Evolutionary conservation across 2,329 filamentous ascomycete genomes (phyloP).

Genomic region (Hypoxylon sp.): DNA sequence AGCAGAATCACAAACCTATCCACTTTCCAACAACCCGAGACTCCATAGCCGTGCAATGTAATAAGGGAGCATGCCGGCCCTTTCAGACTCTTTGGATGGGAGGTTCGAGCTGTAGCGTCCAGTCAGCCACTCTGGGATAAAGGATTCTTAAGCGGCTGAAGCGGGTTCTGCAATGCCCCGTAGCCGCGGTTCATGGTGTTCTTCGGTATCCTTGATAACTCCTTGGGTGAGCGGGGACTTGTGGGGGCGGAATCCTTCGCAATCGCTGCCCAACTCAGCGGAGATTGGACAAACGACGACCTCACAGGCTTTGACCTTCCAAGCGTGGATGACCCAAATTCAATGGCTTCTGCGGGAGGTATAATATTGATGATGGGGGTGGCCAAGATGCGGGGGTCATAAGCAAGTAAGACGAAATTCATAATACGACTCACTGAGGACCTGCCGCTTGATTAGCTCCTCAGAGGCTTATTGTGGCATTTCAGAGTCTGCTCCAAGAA

Average conservation of each 20-base stretch:
- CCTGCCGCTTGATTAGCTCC: conserved; percentile 6
- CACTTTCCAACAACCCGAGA: conserved; percentile 23
- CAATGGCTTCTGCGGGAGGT: conserved; percentile 30
- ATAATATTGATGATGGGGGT: conserved; percentile 17
- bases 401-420: conserved; percentile 36
- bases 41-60: conserved; percentile 22
- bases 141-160: conserved; percentile 28
- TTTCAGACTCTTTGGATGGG: conserved; percentile 17
- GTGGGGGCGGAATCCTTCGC: conserved; percentile 50
- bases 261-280: conserved; percentile 37
- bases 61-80: conserved; percentile 12
- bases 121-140: conserved; percentile 16
- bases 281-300: conserved; percentile 30
- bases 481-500: conserved; percentile 12
- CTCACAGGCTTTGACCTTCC: conserved; percentile 17
- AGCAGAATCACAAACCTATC: conserved; percentile 18
- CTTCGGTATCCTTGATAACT: conserved; percentile 35
- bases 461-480: conserved; percentile 31
- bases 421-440: conserved; percentile 20
- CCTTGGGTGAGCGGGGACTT: conserved; percentile 42
- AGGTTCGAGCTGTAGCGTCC: conserved; percentile 17
- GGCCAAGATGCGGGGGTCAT: conserved; percentile 39
- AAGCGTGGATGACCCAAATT: conserved; percentile 13
- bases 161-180: conserved; percentile 22
- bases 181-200: conserved; percentile 38